Percentiles rank a stretch among this genome's conserved stretches.
phyloP scores from a whole-genome alignment of 139 green algal species.

The Ettlia oleoabundans region DNA sequence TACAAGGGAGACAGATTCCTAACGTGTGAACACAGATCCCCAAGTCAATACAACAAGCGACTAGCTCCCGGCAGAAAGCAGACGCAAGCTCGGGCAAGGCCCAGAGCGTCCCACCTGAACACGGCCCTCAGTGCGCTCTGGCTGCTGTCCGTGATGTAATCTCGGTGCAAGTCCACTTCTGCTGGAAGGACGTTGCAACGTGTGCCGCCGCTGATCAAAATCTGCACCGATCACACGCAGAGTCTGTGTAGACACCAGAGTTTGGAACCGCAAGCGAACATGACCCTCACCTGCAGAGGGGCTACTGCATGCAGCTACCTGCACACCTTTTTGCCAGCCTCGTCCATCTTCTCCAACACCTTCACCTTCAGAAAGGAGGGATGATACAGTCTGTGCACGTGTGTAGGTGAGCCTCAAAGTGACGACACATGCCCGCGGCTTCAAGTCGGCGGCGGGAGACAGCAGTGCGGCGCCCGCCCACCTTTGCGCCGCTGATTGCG shows the following conservation, averaged over 20 bases:
- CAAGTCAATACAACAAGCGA: too few species aligned
- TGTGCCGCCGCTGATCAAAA: slow-evolving; percentile 85
- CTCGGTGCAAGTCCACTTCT: slow-evolving; percentile 57
- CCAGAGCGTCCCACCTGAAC: too few species aligned
- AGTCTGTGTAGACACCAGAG: neutral
- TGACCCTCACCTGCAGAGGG: too few species aligned
- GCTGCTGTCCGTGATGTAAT: slow-evolving; percentile 79
- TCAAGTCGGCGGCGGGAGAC: neutral
- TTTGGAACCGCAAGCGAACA: too few species aligned
- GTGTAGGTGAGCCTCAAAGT: neutral
- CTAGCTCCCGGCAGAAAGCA: too few species aligned
- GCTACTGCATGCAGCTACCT: neutral
- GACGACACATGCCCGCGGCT: neutral
- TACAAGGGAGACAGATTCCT: too few species aligned
- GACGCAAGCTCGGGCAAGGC: too few species aligned
- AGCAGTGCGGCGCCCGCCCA: slow-evolving; percentile 2
- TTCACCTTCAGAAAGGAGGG: slow-evolving; percentile 66
- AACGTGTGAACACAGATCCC: too few species aligned
- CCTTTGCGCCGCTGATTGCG: slow-evolving; percentile 51
- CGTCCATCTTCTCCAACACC: slow-evolving; percentile 80
- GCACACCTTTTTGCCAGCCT: slow-evolving; percentile 84
- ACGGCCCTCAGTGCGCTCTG: slow-evolving; percentile 62
- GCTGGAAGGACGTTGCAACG: slow-evolving; percentile 88
- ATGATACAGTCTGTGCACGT: too few species aligned
- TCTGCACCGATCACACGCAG: slow-evolving; percentile 9